phyloP scores from a whole-genome alignment of 139 green algal species.

The Asterochloris sp. region DNA sequence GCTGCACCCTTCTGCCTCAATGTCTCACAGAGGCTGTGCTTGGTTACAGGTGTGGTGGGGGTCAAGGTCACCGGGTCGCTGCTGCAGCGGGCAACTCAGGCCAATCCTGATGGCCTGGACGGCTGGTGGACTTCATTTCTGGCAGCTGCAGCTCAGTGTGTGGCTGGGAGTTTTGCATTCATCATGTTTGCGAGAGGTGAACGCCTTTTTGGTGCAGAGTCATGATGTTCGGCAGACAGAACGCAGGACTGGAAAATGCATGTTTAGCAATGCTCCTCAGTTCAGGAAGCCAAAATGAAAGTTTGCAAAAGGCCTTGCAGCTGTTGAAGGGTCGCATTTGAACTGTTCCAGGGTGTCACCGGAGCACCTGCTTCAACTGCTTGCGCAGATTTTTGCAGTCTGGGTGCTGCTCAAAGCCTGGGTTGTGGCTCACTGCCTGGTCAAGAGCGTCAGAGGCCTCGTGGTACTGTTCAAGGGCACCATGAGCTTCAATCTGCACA shows the following conservation, averaged over 20 bases:
- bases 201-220: slow-evolving; percentile 37
- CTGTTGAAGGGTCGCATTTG: not conserved
- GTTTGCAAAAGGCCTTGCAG: no score
- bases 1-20: no score
- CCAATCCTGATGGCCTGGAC: not conserved
- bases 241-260: no score
- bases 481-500: slow-evolving; percentile 12
- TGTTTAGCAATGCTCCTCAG: no score
- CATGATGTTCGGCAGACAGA: no score
- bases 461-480: not conserved
- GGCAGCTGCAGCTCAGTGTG: slow-evolving; percentile 50
- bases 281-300: no score
- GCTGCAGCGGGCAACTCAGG: slow-evolving; percentile 56
- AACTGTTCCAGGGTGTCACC: not conserved
- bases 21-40: no score
- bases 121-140: slow-evolving; percentile 77
- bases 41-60: slow-evolving; percentile 73
- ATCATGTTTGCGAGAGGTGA: slow-evolving; percentile 66
- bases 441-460: slow-evolving; percentile 9
- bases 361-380: not conserved
- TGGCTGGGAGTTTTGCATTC: slow-evolving; percentile 73
- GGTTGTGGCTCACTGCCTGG: not conserved
- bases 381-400: slow-evolving; percentile 14
- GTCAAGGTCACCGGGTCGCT: slow-evolving; percentile 87
- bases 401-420: not conserved